Evolutionary conservation across 148 eudicot genomes (phyloP).

Genomic region (Camellia lanceoleosa): DNA sequence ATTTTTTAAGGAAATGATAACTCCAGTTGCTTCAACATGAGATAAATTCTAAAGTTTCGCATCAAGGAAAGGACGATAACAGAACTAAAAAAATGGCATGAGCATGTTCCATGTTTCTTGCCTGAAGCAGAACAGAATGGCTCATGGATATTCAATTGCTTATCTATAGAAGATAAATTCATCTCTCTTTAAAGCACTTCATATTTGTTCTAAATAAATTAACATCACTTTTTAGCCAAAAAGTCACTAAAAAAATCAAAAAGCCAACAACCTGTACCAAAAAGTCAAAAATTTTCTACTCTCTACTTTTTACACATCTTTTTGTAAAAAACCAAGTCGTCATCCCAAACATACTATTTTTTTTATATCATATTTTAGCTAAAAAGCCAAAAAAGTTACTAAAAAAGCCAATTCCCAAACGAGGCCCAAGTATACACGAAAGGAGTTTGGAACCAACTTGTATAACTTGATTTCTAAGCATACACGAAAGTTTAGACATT

Average conservation of each 20-base stretch:
- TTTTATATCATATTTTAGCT: no score
- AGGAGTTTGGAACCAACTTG: constrained; percentile 5
- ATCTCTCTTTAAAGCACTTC: not conserved
- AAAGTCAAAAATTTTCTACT: no score
- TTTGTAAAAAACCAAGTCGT: no score
- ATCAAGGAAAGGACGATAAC: not conserved
- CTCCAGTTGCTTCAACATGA: not conserved
- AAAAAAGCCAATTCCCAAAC: no score
- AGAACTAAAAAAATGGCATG: not conserved
- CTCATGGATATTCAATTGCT: not conserved
- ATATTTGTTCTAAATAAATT: not conserved
- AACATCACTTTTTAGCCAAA: not conserved
- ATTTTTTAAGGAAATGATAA: not conserved
- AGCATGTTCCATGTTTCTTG: not conserved
- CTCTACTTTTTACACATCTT: no score
- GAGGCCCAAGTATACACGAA: not conserved
- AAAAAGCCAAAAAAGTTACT: no score
- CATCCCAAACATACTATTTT: no score
- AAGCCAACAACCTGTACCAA: no score
- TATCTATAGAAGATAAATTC: not conserved
- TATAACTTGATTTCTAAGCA: not conserved
- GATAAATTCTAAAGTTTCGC: not conserved
- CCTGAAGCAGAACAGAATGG: not conserved
- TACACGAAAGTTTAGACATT: not conserved
- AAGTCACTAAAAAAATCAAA: no score